Evolutionary conservation across 306 rosid species (phyloP).

Genomic region (Casuarina glauca): DNA sequence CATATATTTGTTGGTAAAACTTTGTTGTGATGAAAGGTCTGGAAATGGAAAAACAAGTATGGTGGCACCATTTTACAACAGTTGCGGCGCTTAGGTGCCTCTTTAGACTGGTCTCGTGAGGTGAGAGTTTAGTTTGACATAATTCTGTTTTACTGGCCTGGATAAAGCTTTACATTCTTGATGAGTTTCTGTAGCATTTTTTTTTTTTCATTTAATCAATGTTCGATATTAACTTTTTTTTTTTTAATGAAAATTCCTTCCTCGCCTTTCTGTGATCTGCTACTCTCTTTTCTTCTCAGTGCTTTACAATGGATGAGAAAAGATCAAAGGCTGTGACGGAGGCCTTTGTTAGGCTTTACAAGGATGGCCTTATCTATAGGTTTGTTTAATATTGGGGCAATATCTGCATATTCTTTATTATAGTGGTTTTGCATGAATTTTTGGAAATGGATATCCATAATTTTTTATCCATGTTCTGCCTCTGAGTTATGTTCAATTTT

Average conservation of each 20-base stretch:
- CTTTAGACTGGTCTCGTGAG: slow-evolving; percentile 98
- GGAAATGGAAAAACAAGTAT: slow-evolving; percentile 87
- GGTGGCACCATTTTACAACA: slow-evolving; percentile 86
- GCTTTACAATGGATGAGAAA: slow-evolving; percentile 95
- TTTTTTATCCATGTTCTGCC: slow-evolving; percentile 12
- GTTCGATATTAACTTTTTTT: too few relatives aligned
- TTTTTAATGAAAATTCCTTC: too few relatives aligned
- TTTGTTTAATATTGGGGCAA: slow-evolving; percentile 32
- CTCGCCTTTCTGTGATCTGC: neutral
- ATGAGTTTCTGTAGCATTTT: neutral
- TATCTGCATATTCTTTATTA: neutral
- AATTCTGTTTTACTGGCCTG: neutral
- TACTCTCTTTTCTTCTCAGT: slow-evolving; percentile 40
- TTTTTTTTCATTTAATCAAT: neutral
- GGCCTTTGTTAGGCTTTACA: slow-evolving; percentile 84
- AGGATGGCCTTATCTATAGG: slow-evolving; percentile 83
- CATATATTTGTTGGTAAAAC: slow-evolving; percentile 19
- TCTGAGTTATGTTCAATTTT: slow-evolving; percentile 17
- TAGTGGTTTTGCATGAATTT: slow-evolving; percentile 6
- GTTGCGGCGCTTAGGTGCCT: slow-evolving; percentile 85
- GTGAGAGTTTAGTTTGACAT: slow-evolving; percentile 34
- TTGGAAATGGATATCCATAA: slow-evolving; percentile 18
- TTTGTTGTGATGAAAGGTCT: slow-evolving; percentile 59
- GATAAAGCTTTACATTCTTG: neutral
- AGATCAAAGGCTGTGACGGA: slow-evolving; percentile 87